Evolutionary conservation across 805 yeast species (phyloP), one percentile per base, ranked within the genome.

Genomic region (Wickerhamiella lipophila): DNA sequence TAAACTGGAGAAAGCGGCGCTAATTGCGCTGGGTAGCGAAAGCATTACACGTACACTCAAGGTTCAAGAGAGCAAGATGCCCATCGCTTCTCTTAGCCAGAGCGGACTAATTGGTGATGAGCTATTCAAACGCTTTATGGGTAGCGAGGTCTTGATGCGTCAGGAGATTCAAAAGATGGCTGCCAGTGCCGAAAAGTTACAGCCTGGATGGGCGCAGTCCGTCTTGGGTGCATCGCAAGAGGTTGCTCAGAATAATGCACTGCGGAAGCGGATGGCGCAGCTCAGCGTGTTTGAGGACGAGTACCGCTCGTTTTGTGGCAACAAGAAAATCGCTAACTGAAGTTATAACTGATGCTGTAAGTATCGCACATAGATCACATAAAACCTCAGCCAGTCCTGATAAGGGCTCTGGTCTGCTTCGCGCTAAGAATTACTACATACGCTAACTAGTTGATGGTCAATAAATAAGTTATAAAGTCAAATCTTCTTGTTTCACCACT

Each of bases 101-200:
- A 77, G 77, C 48, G 97, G 97, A 0, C 78, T 87, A 15, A 79
- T 92, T 53, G 96, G 96, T 29, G 97, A 92, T 59, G 95, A 83
- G 47, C 69, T 84, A 30, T 82, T 77, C 73, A 81, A 83, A 63
- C 79, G 92, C 57, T 87, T 75, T 64, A 79, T 78, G 55, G 75
- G 85, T 45, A 87, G 85, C 55, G 75, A 74, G 50, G 84, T 85
- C 64, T 63, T 87, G 53, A 82, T 83, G 57, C 95, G 87, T 58
- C 61, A 81, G 23, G 97, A 92, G 64, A 68, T 92, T 55, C 76
- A 78, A 63, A 88, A 81, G 51, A 71, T 86, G 42, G 79, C 83
- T 5, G 67, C 63, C 49, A 95, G 85, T 64, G 86, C 92, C 39
- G 86, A 84, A 62, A 55, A 67, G 15, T 68, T 75, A 55, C 82